phyloP scores from a whole-genome alignment of 148 eudicot species.

The Arctostaphylos glauca region DNA sequence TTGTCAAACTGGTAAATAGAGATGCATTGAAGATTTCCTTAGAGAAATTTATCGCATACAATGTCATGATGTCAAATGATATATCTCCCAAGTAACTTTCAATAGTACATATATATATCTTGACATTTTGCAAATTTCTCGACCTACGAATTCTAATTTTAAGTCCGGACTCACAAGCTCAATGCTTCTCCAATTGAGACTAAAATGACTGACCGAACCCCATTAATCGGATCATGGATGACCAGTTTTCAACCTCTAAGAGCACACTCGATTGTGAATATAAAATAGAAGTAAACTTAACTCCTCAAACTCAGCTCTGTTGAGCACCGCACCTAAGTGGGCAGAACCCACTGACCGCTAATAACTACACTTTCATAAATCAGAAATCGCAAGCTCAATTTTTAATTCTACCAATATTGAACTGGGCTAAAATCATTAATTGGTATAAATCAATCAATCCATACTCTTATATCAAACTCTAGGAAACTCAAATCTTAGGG shows the following conservation, averaged over 20 bases:
- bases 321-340: not conserved
- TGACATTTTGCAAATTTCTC: not conserved
- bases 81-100: not conserved
- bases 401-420: not conserved
- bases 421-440: not conserved
- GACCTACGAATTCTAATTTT: not conserved
- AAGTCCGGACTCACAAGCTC: not conserved
- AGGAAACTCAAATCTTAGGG: not conserved
- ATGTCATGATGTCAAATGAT: not conserved
- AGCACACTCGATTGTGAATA: not conserved
- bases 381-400: not conserved
- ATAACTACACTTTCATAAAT: not conserved
- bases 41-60: not conserved
- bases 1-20: not conserved
- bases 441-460: not conserved
- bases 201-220: not conserved
- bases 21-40: not conserved
- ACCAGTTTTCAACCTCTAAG: not conserved
- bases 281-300: not conserved
- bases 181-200: not conserved
- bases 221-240: not conserved
- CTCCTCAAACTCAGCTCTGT: not conserved
- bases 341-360: not conserved
- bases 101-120: not conserved
- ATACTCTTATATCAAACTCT: not conserved